Evolutionary conservation across 129 eudicot species (phyloP).

Genomic region (Pseudognaphalium luteoalbum): DNA sequence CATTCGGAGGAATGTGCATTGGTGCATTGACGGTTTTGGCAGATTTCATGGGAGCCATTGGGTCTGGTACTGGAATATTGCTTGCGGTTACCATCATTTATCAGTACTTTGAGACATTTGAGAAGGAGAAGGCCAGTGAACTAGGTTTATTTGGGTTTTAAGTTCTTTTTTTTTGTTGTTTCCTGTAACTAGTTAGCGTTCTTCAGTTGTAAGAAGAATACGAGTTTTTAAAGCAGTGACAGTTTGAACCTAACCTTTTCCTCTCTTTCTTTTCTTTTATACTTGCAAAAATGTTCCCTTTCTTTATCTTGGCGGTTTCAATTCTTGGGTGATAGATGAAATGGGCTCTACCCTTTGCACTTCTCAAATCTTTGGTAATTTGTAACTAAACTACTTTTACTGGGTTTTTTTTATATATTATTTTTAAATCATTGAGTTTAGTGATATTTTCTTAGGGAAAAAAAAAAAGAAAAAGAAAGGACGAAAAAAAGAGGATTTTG

Average conservation of each 20-base stretch:
- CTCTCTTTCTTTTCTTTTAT: not conserved
- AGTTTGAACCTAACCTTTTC: slow-evolving; percentile 16
- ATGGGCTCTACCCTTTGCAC: not conserved
- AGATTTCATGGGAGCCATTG: slow-evolving; percentile 98
- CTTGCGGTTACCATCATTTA: slow-evolving; percentile 91
- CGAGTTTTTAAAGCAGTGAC: slow-evolving; percentile 7
- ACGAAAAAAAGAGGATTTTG: no score
- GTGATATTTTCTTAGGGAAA: no score
- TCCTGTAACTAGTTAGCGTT: not conserved
- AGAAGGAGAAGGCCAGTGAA: slow-evolving; percentile 97
- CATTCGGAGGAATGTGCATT: slow-evolving; percentile 94
- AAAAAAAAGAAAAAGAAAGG: no score
- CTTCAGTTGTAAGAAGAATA: slow-evolving; percentile 19
- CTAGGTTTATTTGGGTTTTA: slow-evolving; percentile 86
- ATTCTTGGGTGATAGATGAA: not conserved
- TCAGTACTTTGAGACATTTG: slow-evolving; percentile 95
- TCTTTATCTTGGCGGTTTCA: not conserved
- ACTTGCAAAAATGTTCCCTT: not conserved
- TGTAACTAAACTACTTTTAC: no score
- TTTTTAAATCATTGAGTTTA: no score
- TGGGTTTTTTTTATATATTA: no score
- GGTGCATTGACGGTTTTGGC: slow-evolving; percentile 95
- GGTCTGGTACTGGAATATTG: slow-evolving; percentile 92
- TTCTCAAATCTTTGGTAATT: no score
- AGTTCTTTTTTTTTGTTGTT: not conserved